phyloP scores from a whole-genome alignment of 2,329 filamentous ascomycete species.

The Chalaropsis ovoidea region DNA sequence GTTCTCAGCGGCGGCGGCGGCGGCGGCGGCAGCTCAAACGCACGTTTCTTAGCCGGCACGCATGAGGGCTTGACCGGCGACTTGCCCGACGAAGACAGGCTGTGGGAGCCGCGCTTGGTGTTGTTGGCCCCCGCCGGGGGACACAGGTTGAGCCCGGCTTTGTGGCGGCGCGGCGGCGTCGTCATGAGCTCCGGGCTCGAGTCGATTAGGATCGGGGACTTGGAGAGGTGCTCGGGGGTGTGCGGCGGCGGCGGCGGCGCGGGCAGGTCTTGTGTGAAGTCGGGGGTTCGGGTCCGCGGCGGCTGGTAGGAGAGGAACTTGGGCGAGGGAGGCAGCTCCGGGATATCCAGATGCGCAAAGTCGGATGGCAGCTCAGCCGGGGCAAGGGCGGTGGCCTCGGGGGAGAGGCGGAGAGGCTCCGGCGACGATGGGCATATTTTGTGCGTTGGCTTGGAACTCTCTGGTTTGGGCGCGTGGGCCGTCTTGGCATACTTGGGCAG shows the following conservation, averaged over 20 bases:
- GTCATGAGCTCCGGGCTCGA: slow-evolving; percentile 6
- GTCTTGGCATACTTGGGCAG: neutral
- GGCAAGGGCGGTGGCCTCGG: neutral
- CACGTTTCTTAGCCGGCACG: slow-evolving; percentile 12
- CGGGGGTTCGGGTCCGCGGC: too few species aligned
- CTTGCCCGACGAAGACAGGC: neutral
- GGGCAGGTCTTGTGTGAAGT: neutral
- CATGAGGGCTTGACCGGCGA: neutral
- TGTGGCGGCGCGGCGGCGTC: neutral
- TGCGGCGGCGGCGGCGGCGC: neutral
- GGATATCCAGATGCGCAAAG: slow-evolving; percentile 1
- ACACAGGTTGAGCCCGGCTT: neutral
- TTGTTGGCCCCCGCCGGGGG: neutral
- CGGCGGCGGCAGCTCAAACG: slow-evolving; percentile 4
- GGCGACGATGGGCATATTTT: neutral
- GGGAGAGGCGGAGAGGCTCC: neutral
- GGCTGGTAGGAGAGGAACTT: neutral
- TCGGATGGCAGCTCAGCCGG: neutral
- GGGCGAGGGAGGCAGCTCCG: slow-evolving; percentile 7
- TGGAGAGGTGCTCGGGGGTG: slow-evolving; percentile 4
- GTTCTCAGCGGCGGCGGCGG: too few species aligned
- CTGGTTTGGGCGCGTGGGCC: slow-evolving; percentile 4
- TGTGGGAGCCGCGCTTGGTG: neutral
- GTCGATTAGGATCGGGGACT: slow-evolving; percentile 11
- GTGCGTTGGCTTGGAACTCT: neutral